Base-by-base conservation (phyloP, 805 yeast species). In the Metschnikowia kofuensis region DNA sequence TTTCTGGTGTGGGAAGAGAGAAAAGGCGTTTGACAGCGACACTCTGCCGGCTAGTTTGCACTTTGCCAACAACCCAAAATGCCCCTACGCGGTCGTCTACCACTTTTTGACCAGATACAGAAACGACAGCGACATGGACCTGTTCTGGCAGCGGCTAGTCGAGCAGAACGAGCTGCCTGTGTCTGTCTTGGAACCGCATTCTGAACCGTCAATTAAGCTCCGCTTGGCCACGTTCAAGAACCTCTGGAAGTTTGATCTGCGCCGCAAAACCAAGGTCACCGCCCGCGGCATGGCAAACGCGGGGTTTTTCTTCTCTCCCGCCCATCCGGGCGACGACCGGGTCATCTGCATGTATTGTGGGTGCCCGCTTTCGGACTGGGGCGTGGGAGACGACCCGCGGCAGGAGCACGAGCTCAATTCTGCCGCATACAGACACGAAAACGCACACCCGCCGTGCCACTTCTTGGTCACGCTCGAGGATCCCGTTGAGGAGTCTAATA, bases 361-460 rank as follows among this genome's bases (percentile, higher is more conserved):
- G n/a, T 63, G 65, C 37, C 58, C 66, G 4, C 50, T 63, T 26
- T 71, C 68, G 40, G 63, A 62, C 28, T 86, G 92, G 91, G 87
- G 79, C 49, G 61, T 65, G 1, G 74, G 69, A 2, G 94, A 88
- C 64, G 81, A 78, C 49, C 92, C 91, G 0, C 50, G 75, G 8
- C 69, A 48, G 10, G 89, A 83, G 54, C 94, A 87, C 59, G 58
- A 40, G 53, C 63, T 45, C 14, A 60, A 61, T 38, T 49, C 54
- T 3, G 40, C 53, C 36, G 52, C 44, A 38, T 58, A 55, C 41
- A 12, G 35, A 7, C 28, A 29, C n/a, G 45, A 26, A 4, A 15
- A 28, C 29, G 9, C 32, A n/a, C 45, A 40, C n/a, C 39, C 38
- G n/a, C 14, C 14, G n/a, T 70, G 75, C 44, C 65, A 61, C 49